phyloP scores from a whole-genome alignment of 805 yeast species.

The Torulaspora delbrueckii region DNA sequence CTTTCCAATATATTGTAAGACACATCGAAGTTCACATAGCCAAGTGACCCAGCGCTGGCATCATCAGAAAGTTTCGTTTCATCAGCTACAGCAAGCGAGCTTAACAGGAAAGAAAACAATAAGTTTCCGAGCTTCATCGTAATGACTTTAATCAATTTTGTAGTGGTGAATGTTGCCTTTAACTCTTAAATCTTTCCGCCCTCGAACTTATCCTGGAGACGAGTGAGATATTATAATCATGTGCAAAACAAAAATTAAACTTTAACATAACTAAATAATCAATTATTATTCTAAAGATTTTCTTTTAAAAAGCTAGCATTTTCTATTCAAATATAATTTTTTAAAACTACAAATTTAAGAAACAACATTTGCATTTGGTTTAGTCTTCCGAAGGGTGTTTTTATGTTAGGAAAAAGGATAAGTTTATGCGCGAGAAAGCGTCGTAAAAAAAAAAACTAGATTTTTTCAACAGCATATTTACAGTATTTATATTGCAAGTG shows the following conservation, averaged over 20 bases:
- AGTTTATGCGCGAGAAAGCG: no score
- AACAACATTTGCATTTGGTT: no score
- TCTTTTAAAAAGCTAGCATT: no score
- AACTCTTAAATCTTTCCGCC: no score
- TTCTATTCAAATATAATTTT: no score
- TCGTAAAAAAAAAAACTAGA: no score
- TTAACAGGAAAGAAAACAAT: neutral
- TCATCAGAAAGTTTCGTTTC: neutral
- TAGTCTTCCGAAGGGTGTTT: neutral
- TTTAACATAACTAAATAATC: no score
- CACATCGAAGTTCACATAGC: conserved; percentile 39
- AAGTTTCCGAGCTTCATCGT: neutral
- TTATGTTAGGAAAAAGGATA: neutral
- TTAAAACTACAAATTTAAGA: no score
- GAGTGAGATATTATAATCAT: no score
- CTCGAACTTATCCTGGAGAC: no score
- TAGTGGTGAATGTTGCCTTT: neutral
- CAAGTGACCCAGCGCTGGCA: conserved; percentile 1
- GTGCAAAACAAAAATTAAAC: no score
- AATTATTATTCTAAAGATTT: no score
- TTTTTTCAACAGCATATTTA: neutral
- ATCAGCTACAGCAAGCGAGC: neutral
- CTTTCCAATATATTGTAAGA: conserved; percentile 46
- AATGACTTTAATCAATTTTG: neutral
- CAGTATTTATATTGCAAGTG: neutral